These are phyloP conservation scores for Syncephalis fuscata DNA, from an alignment of 371 early-diverging fungal genomes.

Conservation along the genomic window DNA sequence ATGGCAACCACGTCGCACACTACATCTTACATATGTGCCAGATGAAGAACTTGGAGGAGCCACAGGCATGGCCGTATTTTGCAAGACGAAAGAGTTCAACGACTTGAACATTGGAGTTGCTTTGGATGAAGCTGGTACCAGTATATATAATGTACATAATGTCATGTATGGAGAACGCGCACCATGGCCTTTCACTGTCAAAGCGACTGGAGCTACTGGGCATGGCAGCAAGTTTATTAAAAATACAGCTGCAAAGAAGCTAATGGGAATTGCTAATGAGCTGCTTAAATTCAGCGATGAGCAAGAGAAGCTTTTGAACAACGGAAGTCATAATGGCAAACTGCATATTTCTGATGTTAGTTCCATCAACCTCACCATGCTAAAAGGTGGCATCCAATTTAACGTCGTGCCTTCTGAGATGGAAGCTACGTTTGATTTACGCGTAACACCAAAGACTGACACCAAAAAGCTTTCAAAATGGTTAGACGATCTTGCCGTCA, in stretches of 20 bases:
- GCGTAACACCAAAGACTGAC: no score
- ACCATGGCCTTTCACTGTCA: constrained; percentile 17
- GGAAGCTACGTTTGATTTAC: no score
- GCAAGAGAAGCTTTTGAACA: constrained; percentile 25
- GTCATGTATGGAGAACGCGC: no score
- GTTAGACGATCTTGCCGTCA: no score
- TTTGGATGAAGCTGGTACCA: constrained; percentile 50
- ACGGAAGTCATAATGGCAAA: constrained; percentile 17
- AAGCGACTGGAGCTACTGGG: constrained; percentile 39
- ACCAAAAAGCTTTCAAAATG: no score
- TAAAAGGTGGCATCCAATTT: constrained; percentile 11
- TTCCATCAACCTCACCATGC: constrained; percentile 54
- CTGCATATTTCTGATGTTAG: constrained; percentile 48
- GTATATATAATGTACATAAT: no score
- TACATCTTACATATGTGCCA: constrained; percentile 56
- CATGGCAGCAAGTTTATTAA: constrained; percentile 60
- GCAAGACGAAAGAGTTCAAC: constrained; percentile 35
- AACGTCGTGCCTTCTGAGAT: no score
- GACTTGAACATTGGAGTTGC: constrained; percentile 56
- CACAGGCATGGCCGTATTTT: constrained; percentile 50
- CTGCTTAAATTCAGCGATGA: constrained; percentile 20
- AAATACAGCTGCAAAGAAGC: constrained; percentile 40
- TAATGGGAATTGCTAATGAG: constrained; percentile 16
- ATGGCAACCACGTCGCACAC: constrained; percentile 31
- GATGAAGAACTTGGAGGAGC: constrained; percentile 71